Base-by-base conservation (phyloP, 148 eudicot species). In the Chenopodium suecicum region DNA sequence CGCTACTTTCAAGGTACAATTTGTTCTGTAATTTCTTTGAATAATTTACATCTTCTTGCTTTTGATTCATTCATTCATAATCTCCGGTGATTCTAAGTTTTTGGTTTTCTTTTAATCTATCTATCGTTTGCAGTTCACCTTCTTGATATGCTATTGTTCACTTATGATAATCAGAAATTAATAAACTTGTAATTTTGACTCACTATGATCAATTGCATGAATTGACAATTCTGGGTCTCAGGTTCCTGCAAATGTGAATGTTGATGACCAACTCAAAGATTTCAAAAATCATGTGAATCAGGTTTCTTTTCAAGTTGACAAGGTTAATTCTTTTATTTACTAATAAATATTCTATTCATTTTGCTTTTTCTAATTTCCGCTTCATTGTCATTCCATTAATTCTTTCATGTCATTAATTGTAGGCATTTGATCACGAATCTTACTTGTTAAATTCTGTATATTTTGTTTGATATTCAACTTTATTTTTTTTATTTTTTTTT, bases 161-260 rank as follows among this genome's bases (percentile, higher is more conserved):
- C 37, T 27, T 27, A 27, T 27, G 29, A 27, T 27, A 27, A 41
- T 41, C 44, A 6, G 44, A 41, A 41, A 41, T 41, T 6, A 41
- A 41, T 41, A 41, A 41, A 41, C 7, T 41, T 41, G 0, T 41
- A 41, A 41, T 41, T 41, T 41, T 10, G 54, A 2, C 14, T 66
- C n/a, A 9, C 9, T 1, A 8, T 20, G 22, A 25, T 62, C 22
- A 62, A 7, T 62, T 62, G 63, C 63, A 58, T 58, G 14, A 50
- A 50, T 50, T 16, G 54, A 50, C 14, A 2, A 29, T 44, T 64
- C 32, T 80, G 31, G 31, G 34, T 50, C 27, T 56, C 32, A 82
- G 84, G 76, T 34, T 32, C 76, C 80, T 82, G 70, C 52, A 29
- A 77, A 77, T 70, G 64, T 31, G 50, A 32, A 13, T 12, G 52